Conservation (phyloP, 148 eudicot genomes). For the Arctostaphylos glauca region DNA sequence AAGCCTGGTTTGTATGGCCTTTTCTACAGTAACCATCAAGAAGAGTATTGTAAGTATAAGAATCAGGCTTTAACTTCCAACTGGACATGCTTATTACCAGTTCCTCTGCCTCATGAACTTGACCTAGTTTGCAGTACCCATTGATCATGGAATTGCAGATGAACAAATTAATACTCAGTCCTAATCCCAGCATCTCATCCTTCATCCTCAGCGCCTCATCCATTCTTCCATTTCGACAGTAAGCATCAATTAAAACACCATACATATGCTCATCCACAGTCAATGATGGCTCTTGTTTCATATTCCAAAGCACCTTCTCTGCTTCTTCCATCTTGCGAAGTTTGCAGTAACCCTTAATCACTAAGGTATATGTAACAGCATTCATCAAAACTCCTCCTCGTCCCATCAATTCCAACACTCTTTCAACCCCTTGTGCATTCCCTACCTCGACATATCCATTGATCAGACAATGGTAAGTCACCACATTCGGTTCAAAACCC, state of each 20-base stretch:
- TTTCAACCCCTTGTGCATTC: slow-evolving; percentile 34
- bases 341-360: slow-evolving; percentile 74
- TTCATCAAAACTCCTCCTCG: slow-evolving; percentile 40
- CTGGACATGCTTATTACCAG: slow-evolving; percentile 41
- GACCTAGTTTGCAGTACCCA: slow-evolving; percentile 76
- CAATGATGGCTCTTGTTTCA: slow-evolving; percentile 39
- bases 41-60: slow-evolving; percentile 72
- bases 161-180: slow-evolving; percentile 54
- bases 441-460: slow-evolving; percentile 42
- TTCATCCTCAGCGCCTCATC: slow-evolving; percentile 54
- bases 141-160: slow-evolving; percentile 73
- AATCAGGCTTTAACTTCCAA: slow-evolving; percentile 73
- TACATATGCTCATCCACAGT: slow-evolving; percentile 49
- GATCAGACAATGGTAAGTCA: slow-evolving; percentile 46
- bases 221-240: slow-evolving; percentile 60
- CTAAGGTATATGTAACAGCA: slow-evolving; percentile 53
- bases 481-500: slow-evolving; percentile 38
- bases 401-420: slow-evolving; percentile 56
- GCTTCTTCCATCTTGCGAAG: slow-evolving; percentile 55
- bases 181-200: slow-evolving; percentile 59
- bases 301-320: slow-evolving; percentile 45
- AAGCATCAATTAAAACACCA: slow-evolving; percentile 68
- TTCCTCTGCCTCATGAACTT: slow-evolving; percentile 46
- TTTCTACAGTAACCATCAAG: slow-evolving; percentile 63
- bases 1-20: slow-evolving; percentile 49